Evolutionary conservation across 805 yeast genomes (phyloP).

Genomic region (Candida chauliodis): DNA sequence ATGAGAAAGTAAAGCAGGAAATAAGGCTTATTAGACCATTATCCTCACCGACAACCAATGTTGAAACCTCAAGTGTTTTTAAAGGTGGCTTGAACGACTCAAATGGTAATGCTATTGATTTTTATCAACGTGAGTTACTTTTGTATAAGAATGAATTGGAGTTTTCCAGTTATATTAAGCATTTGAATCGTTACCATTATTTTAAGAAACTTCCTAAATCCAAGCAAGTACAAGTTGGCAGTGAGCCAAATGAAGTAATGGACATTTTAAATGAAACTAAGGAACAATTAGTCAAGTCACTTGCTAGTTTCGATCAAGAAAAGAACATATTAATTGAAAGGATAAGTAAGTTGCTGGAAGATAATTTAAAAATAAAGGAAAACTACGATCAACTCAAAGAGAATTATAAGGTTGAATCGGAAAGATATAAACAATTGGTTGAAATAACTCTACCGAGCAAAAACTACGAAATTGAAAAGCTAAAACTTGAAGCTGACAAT

Average conservation of each 20-base stretch:
- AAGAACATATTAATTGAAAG: slow-evolving; percentile 8
- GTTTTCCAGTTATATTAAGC: slow-evolving; percentile 51
- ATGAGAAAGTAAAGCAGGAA: slow-evolving; percentile 15
- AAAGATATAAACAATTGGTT: slow-evolving; percentile 12
- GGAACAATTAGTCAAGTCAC: slow-evolving; percentile 9
- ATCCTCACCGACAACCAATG: slow-evolving; percentile 20
- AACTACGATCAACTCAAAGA: slow-evolving; percentile 8
- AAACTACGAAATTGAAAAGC: slow-evolving; percentile 18
- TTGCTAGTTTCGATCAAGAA: slow-evolving; percentile 9
- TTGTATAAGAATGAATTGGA: slow-evolving; percentile 58
- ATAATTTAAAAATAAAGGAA: slow-evolving; percentile 10
- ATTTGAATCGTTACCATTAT: slow-evolving; percentile 36
- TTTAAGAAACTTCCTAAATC: slow-evolving; percentile 14
- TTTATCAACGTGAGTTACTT: slow-evolving; percentile 56
- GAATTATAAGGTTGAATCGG: slow-evolving; percentile 10
- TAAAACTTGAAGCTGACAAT: slow-evolving; percentile 11
- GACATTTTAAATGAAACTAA: slow-evolving; percentile 12
- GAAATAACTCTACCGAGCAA: slow-evolving; percentile 19
- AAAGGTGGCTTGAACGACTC: slow-evolving; percentile 9
- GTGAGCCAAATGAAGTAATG: neutral
- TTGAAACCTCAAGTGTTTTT: slow-evolving; percentile 19
- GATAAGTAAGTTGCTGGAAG: slow-evolving; percentile 9
- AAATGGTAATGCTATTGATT: slow-evolving; percentile 32
- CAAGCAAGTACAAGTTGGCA: slow-evolving; percentile 9
- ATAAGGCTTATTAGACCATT: slow-evolving; percentile 11